These are phyloP conservation scores for Raphanus raphanistrum DNA, from an alignment of 345 rosid species.

Conservation along the genomic window DNA sequence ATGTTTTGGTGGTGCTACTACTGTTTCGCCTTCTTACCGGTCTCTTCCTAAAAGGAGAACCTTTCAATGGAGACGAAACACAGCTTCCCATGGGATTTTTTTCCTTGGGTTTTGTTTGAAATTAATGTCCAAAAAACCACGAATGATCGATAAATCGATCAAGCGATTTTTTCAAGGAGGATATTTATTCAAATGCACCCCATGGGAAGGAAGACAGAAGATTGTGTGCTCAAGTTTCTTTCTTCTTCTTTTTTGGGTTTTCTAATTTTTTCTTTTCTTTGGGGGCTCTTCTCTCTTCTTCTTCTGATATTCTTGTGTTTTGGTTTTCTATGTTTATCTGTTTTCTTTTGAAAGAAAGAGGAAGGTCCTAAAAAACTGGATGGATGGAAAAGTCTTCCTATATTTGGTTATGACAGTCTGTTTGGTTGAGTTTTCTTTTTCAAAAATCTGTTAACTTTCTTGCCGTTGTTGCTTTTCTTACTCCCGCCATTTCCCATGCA, in stretches of 20 bases:
- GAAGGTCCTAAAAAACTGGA: constrained; percentile 35
- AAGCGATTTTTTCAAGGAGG: constrained; percentile 31
- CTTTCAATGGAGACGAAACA: constrained; percentile 50
- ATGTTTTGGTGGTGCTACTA: constrained; percentile 25
- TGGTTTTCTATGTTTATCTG: constrained; percentile 32
- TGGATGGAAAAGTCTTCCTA: constrained; percentile 26
- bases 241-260: background rate
- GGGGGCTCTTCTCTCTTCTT: constrained; percentile 14
- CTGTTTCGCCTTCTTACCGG: constrained; percentile 24
- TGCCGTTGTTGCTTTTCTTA: background rate
- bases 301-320: constrained; percentile 18
- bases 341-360: constrained; percentile 25
- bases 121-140: constrained; percentile 18
- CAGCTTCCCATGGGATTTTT: constrained; percentile 66
- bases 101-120: background rate
- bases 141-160: constrained; percentile 29
- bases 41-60: constrained; percentile 32
- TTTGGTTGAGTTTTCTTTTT: background rate
- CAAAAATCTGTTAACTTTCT: background rate
- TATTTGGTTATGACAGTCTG: constrained; percentile 19
- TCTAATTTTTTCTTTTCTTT: background rate
- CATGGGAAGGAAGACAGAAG: constrained; percentile 46
- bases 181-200: constrained; percentile 37
- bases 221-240: constrained; percentile 20
- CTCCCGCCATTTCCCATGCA: constrained; percentile 6